Conservation (phyloP, 495 filamentous ascomycete species). For the Aspergillus carlsbadensis region DNA sequence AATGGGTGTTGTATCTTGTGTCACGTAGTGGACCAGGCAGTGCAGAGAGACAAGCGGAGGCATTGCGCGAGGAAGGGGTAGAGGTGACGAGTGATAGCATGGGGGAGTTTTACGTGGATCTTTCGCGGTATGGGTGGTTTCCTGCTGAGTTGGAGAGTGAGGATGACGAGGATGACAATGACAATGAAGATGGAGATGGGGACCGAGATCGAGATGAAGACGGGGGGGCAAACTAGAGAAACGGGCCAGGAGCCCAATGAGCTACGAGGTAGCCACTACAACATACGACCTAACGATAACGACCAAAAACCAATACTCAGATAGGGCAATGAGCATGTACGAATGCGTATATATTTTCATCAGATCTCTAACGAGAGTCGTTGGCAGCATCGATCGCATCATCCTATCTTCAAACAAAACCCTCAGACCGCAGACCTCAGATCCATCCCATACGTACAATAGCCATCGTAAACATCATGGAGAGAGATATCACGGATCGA, state of each 20-base stretch:
- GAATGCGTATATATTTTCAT: slow-evolving; percentile 10
- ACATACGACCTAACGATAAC: neutral
- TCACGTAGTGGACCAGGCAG: slow-evolving; percentile 67
- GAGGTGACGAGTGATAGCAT: slow-evolving; percentile 60
- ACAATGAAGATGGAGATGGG: slow-evolving; percentile 5
- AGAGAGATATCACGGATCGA: slow-evolving; percentile 6
- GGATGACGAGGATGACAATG: slow-evolving; percentile 13
- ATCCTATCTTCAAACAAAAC: slow-evolving; percentile 8
- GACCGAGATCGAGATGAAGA: neutral
- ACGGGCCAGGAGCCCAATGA: no score
- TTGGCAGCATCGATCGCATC: slow-evolving; percentile 8
- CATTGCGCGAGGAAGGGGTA: slow-evolving; percentile 67
- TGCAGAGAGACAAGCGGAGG: slow-evolving; percentile 65
- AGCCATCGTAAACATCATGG: slow-evolving; percentile 9
- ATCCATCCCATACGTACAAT: slow-evolving; percentile 12
- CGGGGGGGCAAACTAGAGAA: no score
- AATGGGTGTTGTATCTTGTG: slow-evolving; percentile 17
- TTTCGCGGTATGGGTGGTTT: slow-evolving; percentile 75
- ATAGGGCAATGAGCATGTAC: no score
- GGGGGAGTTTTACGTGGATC: slow-evolving; percentile 69
- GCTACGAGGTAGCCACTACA: neutral
- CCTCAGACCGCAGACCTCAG: no score
- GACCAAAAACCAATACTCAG: no score
- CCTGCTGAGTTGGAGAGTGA: slow-evolving; percentile 49
- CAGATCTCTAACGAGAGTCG: slow-evolving; percentile 16